A percentile compares a stretch with the other conserved stretches of the same genome.
These are phyloP conservation scores for Sphagnum tenellum DNA, from an alignment of 225 moss, liverwort and hornwort genomes.

Conservation along the genomic window DNA sequence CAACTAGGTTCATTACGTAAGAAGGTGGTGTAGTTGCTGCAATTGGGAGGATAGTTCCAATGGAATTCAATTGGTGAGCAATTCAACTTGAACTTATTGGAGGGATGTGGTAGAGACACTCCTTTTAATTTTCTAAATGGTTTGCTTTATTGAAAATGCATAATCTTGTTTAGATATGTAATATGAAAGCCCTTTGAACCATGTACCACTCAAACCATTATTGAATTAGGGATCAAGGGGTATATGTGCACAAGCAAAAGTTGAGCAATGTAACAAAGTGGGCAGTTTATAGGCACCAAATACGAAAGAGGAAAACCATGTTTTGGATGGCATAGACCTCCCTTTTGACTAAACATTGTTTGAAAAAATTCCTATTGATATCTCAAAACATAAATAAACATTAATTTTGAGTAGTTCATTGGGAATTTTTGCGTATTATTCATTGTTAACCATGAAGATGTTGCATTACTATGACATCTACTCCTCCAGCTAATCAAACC, in stretches of 20 bases:
- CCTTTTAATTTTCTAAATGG: background rate
- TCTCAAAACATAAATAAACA: conserved; percentile 21
- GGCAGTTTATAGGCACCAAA: conserved; percentile 3
- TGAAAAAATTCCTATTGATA: conserved; percentile 1
- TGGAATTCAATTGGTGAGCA: conserved; percentile 47
- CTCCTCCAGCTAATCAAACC: conserved; percentile 34
- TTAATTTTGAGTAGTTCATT: conserved; percentile 40
- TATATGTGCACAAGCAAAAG: conserved; percentile 10
- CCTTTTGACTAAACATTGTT: background rate
- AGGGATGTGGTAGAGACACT: too few species aligned
- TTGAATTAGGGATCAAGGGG: conserved; percentile 32
- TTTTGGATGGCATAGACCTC: background rate
- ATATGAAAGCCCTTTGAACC: too few species aligned
- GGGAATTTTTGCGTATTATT: conserved; percentile 41
- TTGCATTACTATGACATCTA: conserved; percentile 22
- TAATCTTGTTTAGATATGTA: too few species aligned
- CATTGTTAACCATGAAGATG: conserved; percentile 59
- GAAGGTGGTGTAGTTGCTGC: conserved; percentile 64
- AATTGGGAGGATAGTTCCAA: conserved; percentile 77
- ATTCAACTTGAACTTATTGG: too few species aligned
- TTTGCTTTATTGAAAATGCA: too few species aligned
- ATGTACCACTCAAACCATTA: conserved; percentile 45
- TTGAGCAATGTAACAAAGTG: conserved; percentile 1
- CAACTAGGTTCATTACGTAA: conserved; percentile 48
- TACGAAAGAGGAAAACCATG: background rate